These are phyloP conservation scores for Podila epicladia DNA, from an alignment of 192 early-diverging fungal genomes.

Conservation along the genomic window DNA sequence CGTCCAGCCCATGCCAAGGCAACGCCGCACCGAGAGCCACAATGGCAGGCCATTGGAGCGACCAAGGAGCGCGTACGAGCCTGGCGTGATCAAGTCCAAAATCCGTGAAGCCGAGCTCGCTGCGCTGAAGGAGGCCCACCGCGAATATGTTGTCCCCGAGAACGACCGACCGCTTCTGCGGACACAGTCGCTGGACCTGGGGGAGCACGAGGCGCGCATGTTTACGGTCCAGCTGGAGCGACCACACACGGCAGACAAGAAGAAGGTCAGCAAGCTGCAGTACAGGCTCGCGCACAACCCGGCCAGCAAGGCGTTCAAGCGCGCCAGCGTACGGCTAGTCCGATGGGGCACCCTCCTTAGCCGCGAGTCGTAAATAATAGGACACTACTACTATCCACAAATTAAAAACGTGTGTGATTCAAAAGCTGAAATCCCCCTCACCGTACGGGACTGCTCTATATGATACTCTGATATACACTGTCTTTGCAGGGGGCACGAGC, in stretches of 20 bases:
- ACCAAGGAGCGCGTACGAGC: slow-evolving; percentile 17
- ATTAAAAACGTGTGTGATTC: too few species aligned
- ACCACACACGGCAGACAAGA: slow-evolving; percentile 9
- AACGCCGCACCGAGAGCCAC: background rate
- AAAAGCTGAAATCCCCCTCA: too few species aligned
- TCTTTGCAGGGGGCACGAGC: too few species aligned
- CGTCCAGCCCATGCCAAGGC: slow-evolving; percentile 6
- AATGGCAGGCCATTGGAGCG: slow-evolving; percentile 7
- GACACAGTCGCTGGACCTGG: slow-evolving; percentile 34
- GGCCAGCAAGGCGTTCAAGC: slow-evolving; percentile 39
- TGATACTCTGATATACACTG: too few species aligned
- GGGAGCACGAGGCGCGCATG: slow-evolving; percentile 2
- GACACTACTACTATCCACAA: too few species aligned
- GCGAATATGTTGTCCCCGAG: background rate
- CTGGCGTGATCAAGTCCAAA: background rate
- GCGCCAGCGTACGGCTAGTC: slow-evolving; percentile 23
- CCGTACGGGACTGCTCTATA: too few species aligned
- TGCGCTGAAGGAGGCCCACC: background rate
- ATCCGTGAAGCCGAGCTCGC: slow-evolving; percentile 6
- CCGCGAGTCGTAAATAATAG: slow-evolving; percentile 18
- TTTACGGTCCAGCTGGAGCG: slow-evolving; percentile 5
- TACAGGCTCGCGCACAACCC: slow-evolving; percentile 20
- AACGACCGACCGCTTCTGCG: slow-evolving; percentile 3
- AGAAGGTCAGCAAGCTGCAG: slow-evolving; percentile 20
- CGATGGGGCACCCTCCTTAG: slow-evolving; percentile 27